A percentile compares a stretch with the other conserved stretches of the same genome.
Conservation (phyloP, 352 stramenopile genomes). For the Pythium coloratum region DNA sequence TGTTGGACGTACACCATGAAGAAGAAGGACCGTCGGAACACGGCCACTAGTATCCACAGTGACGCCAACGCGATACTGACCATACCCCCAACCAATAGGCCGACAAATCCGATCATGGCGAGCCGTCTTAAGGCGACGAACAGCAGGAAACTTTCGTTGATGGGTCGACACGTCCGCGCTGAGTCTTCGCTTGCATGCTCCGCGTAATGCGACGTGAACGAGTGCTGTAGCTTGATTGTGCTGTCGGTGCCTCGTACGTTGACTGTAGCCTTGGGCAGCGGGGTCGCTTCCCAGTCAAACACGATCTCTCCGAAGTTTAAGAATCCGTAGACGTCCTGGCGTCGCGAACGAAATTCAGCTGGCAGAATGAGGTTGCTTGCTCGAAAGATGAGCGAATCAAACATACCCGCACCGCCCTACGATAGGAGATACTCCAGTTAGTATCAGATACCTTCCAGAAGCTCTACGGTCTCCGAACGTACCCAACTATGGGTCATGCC, state of each 20-base stretch:
- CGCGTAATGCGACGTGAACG: slow-evolving; percentile 31
- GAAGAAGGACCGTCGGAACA: slow-evolving; percentile 24
- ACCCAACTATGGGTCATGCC: slow-evolving; percentile 86
- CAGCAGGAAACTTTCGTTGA: slow-evolving; percentile 25
- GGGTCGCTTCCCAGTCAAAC: slow-evolving; percentile 55
- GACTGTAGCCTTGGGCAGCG: slow-evolving; percentile 30
- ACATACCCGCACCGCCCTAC: neutral
- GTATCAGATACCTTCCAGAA: neutral
- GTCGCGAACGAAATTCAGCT: slow-evolving; percentile 33
- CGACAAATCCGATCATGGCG: slow-evolving; percentile 22
- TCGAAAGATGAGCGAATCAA: slow-evolving; percentile 22
- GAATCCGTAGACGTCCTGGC: slow-evolving; percentile 40
- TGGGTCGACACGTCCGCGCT: slow-evolving; percentile 26
- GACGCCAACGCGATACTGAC: neutral
- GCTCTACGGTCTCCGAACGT: neutral
- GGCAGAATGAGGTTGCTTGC: slow-evolving; percentile 31
- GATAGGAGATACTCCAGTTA: neutral
- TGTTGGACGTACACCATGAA: slow-evolving; percentile 26
- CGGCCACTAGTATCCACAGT: slow-evolving; percentile 13
- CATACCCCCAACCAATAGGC: slow-evolving; percentile 2
- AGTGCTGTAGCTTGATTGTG: slow-evolving; percentile 26
- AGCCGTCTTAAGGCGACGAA: slow-evolving; percentile 16
- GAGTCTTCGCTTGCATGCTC: slow-evolving; percentile 15
- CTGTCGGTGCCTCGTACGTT: slow-evolving; percentile 28
- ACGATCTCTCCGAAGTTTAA: slow-evolving; percentile 74